phyloP scores from a whole-genome alignment of 768 basidiomycete genomes.

The Mycena indigotica region DNA sequence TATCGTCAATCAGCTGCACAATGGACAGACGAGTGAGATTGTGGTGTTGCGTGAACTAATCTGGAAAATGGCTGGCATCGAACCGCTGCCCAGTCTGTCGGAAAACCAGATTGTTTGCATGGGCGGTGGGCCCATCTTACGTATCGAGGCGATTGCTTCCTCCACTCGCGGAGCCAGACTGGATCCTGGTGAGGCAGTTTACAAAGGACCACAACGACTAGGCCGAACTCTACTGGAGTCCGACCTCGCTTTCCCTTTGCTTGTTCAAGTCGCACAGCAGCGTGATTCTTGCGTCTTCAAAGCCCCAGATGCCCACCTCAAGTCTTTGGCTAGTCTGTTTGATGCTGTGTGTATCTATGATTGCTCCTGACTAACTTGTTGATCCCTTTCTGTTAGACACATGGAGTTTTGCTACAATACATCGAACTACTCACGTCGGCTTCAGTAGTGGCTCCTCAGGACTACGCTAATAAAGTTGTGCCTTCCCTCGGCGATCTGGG shows the following conservation, averaged over 20 bases:
- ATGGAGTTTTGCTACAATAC: constrained; percentile 91
- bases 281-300: constrained; percentile 82
- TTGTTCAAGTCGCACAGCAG: constrained; percentile 91
- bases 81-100: constrained; percentile 86
- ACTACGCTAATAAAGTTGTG: constrained; percentile 73
- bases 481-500: constrained; percentile 78
- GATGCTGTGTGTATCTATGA: constrained; percentile 62
- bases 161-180: constrained; percentile 71
- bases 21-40: constrained; percentile 83
- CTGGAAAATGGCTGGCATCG: constrained; percentile 93
- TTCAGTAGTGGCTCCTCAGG: constrained; percentile 62
- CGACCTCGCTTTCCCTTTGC: constrained; percentile 79
- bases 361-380: too few relatives aligned
- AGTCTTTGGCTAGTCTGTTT: constrained; percentile 83
- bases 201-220: constrained; percentile 69
- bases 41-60: constrained; percentile 91
- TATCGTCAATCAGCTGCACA: constrained; percentile 86
- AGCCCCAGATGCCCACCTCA: constrained; percentile 75
- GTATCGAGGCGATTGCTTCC: constrained; percentile 88
- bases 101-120: constrained; percentile 88
- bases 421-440: constrained; percentile 83
- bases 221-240: constrained; percentile 69
- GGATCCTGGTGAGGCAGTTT: constrained; percentile 62
- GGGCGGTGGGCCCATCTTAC: constrained; percentile 85
- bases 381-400: constrained; percentile 58